Evolutionary conservation across 2,329 filamentous ascomycete species (phyloP).

Genomic region (Ophiocordyceps australis): DNA sequence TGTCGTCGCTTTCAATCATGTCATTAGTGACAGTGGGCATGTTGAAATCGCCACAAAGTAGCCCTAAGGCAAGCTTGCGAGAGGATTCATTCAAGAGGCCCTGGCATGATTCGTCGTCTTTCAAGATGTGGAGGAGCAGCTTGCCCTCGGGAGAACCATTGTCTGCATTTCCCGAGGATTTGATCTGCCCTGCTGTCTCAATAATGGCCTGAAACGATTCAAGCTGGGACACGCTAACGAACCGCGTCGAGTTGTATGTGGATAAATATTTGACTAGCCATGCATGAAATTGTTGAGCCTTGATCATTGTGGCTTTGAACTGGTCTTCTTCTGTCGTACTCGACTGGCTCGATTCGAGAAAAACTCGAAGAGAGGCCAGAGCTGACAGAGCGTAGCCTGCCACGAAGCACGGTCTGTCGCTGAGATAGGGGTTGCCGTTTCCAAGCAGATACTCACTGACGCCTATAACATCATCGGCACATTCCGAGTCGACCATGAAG

Average conservation of each 20-base stretch:
- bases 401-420: slow-evolving; percentile 52
- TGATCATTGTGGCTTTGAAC: slow-evolving; percentile 57
- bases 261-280: slow-evolving; percentile 63
- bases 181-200: slow-evolving; percentile 47
- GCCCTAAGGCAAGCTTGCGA: slow-evolving; percentile 48
- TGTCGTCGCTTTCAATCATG: slow-evolving; percentile 50
- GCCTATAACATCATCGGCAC: slow-evolving; percentile 78
- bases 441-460: slow-evolving; percentile 70
- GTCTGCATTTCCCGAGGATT: slow-evolving; percentile 49
- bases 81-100: slow-evolving; percentile 54
- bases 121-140: slow-evolving; percentile 61
- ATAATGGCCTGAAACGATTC: slow-evolving; percentile 49
- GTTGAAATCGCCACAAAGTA: slow-evolving; percentile 61
- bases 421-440: slow-evolving; percentile 46
- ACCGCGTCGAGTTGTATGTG: slow-evolving; percentile 36
- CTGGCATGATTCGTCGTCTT: slow-evolving; percentile 44
- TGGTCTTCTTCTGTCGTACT: slow-evolving; percentile 76
- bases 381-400: slow-evolving; percentile 66
- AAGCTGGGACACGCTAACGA: slow-evolving; percentile 27
- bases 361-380: slow-evolving; percentile 58
- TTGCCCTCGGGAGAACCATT: slow-evolving; percentile 59
- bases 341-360: slow-evolving; percentile 56
- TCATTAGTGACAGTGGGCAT: slow-evolving; percentile 22
- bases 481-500: slow-evolving; percentile 68
- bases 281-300: slow-evolving; percentile 54